Evolutionary conservation across 352 stramenopile species (phyloP), one percentile per base, ranked within the genome.

Genomic region (Globisporangium emineosum): DNA sequence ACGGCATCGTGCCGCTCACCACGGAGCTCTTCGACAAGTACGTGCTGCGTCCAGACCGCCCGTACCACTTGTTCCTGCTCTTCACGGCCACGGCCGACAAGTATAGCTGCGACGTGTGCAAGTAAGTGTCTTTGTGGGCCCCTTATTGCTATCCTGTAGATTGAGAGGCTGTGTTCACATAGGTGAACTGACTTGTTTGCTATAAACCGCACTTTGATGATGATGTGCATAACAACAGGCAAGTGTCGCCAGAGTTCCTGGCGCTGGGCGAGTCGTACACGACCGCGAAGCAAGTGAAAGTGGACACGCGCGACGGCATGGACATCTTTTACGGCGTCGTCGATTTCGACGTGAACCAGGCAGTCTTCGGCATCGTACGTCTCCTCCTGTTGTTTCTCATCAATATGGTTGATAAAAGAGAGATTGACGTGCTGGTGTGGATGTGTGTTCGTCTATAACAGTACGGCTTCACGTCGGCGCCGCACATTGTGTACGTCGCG

Each of bases 401-500:
- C n/a, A n/a, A n/a, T n/a, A n/a, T n/a, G n/a, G n/a, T n/a, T n/a
- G n/a, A n/a, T n/a, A n/a, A n/a, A n/a, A n/a, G n/a, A n/a, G n/a
- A n/a, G 19, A 57, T 32, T 25, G 21, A 10, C 15, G 7, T 10
- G 15, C n/a, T 32, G 21, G 9, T 66, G 45, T 29, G 17, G 42
- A 19, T 29, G 32, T 32, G 17, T 50, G 25, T 50, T 0, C 55
- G 0, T n/a, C 21, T 15, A 1, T 21, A 19, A 29, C 62, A 90
- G 81, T 88, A 89, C 69, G 87, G 86, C 29, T 88, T 90, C 43
- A 93, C 87, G 23, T 91, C 82, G 30, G 87, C 86, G 23, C 87
- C 87, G 15, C 84, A 93, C 57, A 67, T 95, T 37, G 71, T 82
- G 51, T 94, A 95, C 68, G 57, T 94, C 21, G 82, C 66, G 23